These are phyloP conservation scores for Xylaria palmicola DNA, from an alignment of 495 filamentous ascomycete species.

Conservation along the genomic window DNA sequence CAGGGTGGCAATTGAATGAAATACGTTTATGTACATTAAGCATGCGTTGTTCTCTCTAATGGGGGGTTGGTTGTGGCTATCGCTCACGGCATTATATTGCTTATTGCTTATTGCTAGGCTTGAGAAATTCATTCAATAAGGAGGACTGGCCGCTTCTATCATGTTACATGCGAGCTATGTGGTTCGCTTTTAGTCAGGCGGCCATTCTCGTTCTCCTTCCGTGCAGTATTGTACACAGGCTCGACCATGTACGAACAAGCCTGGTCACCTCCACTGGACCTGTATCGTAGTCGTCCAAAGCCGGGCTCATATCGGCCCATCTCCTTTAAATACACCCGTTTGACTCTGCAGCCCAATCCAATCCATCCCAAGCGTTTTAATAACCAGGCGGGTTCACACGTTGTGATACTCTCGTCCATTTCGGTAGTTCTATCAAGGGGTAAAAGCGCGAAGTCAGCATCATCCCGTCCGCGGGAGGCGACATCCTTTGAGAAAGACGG, in stretches of 20 bases:
- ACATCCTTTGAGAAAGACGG: too few species aligned
- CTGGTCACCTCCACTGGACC: neutral
- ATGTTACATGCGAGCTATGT: neutral
- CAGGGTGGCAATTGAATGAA: too few species aligned
- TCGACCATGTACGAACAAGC: neutral
- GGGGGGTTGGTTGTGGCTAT: neutral
- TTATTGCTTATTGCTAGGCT: too few species aligned
- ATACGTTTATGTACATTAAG: constrained; percentile 5
- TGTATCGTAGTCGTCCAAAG: neutral
- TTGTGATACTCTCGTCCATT: constrained; percentile 94
- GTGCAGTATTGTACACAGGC: constrained; percentile 17
- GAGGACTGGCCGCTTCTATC: neutral
- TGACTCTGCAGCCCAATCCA: neutral
- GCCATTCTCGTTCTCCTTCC: neutral
- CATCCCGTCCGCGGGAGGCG: neutral
- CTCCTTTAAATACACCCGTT: neutral
- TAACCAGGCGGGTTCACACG: constrained; percentile 92
- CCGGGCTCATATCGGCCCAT: neutral
- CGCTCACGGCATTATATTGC: neutral
- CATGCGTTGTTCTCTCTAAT: neutral
- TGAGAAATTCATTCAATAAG: neutral
- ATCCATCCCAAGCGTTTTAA: constrained; percentile 43
- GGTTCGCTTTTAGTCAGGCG: neutral
- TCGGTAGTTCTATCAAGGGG: constrained; percentile 68
- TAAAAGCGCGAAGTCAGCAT: constrained; percentile 19